A percentile compares a stretch with the other conserved stretches of the same genome.
These are phyloP conservation scores for Serendipita sp. DNA, from an alignment of 768 basidiomycete genomes.

Conservation along the genomic window DNA sequence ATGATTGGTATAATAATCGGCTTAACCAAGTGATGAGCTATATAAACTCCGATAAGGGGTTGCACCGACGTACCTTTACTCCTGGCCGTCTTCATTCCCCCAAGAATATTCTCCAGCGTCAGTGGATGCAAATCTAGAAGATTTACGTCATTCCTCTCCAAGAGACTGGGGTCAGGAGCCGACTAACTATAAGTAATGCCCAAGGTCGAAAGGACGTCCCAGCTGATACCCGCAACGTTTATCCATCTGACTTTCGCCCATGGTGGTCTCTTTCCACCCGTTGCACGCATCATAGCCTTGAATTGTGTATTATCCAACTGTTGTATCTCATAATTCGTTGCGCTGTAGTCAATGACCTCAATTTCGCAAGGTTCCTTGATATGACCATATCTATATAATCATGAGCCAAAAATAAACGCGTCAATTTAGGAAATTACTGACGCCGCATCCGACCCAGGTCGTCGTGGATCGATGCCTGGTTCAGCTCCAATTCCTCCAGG, in stretches of 20 bases:
- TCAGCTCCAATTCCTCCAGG: background rate
- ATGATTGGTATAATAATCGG: slow-evolving; percentile 5
- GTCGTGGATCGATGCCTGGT: background rate
- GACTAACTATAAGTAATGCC: slow-evolving; percentile 34
- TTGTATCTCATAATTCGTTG: slow-evolving; percentile 34
- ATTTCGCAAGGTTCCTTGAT: slow-evolving; percentile 47
- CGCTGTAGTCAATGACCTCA: slow-evolving; percentile 51
- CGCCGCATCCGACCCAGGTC: background rate
- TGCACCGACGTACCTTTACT: background rate
- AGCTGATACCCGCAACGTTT: slow-evolving; percentile 48
- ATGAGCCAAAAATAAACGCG: background rate
- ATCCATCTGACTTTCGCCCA: slow-evolving; percentile 67
- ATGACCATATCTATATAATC: slow-evolving; percentile 28
- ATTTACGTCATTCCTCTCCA: background rate
- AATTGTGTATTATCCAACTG: slow-evolving; percentile 48
- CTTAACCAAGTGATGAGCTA: background rate
- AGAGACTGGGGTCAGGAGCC: background rate
- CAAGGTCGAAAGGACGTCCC: slow-evolving; percentile 57
- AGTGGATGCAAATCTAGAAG: background rate
- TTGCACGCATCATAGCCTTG: slow-evolving; percentile 34
- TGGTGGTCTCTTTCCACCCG: slow-evolving; percentile 23
- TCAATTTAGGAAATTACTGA: background rate
- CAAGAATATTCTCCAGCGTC: background rate
- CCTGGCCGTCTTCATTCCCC: background rate
- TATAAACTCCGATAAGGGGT: too few relatives aligned